phyloP scores from a whole-genome alignment of 2,329 filamentous ascomycete genomes.

The Talaromyces marneffei region DNA sequence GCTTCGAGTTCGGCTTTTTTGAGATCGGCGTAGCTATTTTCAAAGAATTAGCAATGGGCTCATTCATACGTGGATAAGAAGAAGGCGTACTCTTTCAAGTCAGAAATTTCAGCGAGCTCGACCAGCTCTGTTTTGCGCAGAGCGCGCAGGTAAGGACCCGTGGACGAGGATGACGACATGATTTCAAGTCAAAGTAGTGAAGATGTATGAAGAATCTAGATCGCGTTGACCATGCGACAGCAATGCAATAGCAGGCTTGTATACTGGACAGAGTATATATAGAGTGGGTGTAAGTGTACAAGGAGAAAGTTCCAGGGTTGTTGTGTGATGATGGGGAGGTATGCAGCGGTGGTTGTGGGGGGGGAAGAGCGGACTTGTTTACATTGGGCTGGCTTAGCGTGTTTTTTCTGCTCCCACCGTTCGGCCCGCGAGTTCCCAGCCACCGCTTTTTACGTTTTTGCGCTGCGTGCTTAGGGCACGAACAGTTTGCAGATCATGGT shows the following conservation, averaged over 20 bases:
- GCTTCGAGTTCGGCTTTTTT: conserved; percentile 76
- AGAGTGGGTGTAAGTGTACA: neutral
- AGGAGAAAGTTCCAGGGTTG: neutral
- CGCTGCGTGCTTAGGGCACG: neutral
- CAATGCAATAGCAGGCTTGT: neutral
- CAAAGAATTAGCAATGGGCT: neutral
- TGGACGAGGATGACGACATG: conserved; percentile 55
- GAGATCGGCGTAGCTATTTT: conserved; percentile 60
- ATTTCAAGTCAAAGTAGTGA: conserved; percentile 3
- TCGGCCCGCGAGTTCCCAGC: conserved; percentile 13
- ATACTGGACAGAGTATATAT: neutral
- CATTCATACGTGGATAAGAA: neutral
- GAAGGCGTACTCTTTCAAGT: conserved; percentile 63
- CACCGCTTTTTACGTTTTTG: neutral
- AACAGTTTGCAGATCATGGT: conserved; percentile 3
- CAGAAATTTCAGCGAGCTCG: conserved; percentile 65
- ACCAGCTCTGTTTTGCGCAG: conserved; percentile 77
- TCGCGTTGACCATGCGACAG: conserved; percentile 48
- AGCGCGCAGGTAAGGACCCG: conserved; percentile 67
- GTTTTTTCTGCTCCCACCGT: conserved; percentile 13
- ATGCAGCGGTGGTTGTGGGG: neutral
- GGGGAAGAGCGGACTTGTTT: conserved; percentile 23
- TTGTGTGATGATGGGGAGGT: neutral
- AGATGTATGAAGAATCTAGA: conserved; percentile 20
- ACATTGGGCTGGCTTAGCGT: conserved; percentile 23